Evolutionary conservation across 371 early-diverging fungal species (phyloP).

Genomic region (Blakeslea trispora): DNA sequence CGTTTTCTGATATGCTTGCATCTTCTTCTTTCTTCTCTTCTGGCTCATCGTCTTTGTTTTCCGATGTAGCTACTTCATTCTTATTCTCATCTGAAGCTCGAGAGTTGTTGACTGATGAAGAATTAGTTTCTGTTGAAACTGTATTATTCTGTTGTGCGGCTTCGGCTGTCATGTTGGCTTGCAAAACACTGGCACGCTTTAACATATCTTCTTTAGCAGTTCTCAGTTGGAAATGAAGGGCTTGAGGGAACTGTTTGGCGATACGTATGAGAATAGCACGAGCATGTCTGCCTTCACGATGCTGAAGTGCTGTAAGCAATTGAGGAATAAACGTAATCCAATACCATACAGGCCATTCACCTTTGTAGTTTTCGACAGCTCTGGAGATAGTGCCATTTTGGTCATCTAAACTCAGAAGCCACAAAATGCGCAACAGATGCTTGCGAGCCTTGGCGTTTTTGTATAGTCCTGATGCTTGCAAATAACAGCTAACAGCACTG

Average conservation of each 20-base stretch:
- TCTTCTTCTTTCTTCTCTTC: conserved; percentile 18
- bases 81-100: conserved; percentile 7
- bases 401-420: conserved; percentile 93
- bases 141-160: conserved; percentile 16
- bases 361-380: conserved; percentile 87
- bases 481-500: conserved; percentile 94
- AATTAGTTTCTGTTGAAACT: conserved; percentile 8
- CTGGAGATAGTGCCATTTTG: conserved; percentile 71
- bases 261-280: conserved; percentile 85
- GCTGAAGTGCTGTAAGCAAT: conserved; percentile 76
- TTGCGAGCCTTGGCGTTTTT: conserved; percentile 88
- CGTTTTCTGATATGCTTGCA: conserved; percentile 9
- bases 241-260: conserved; percentile 96
- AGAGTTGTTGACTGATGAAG: neutral
- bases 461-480: conserved; percentile 92
- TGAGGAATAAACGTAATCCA: conserved; percentile 99
- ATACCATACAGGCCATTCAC: conserved; percentile 93
- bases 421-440: conserved; percentile 89
- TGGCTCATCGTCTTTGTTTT: neutral
- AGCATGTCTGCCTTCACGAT: conserved; percentile 82
- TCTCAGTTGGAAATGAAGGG: conserved; percentile 92
- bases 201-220: conserved; percentile 91
- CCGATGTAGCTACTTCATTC: neutral
- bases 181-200: conserved; percentile 44
- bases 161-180: conserved; percentile 16